Evolutionary conservation across 768 basidiomycete genomes (phyloP).

Genomic region (Tricholoma matsutake): DNA sequence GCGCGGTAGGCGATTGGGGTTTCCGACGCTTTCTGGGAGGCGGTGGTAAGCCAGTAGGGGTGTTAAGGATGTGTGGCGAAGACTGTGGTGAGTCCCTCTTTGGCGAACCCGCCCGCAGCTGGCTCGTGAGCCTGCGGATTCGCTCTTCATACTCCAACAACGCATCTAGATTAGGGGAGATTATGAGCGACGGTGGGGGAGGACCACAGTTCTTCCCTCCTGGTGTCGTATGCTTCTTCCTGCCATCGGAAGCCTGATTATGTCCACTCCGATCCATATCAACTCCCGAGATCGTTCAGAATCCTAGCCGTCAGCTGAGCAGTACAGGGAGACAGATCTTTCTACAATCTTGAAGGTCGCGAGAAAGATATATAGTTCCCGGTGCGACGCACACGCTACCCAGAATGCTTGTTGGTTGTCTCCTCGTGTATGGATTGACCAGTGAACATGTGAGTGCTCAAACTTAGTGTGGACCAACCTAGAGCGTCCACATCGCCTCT

Average conservation of each 20-base stretch:
- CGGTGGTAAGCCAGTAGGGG: constrained; percentile 59
- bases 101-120: constrained; percentile 5
- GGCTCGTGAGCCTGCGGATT: constrained; percentile 25
- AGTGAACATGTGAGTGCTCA: not conserved
- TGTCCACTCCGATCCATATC: not conserved
- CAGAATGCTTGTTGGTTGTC: not conserved
- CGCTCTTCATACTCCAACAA: constrained; percentile 56
- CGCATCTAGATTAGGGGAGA: constrained; percentile 60
- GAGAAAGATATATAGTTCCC: not conserved
- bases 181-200: constrained; percentile 37
- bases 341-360: not conserved
- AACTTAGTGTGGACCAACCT: not conserved
- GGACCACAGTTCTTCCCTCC: not conserved
- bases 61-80: constrained; percentile 1
- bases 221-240: not conserved
- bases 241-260: not conserved
- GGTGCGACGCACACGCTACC: not conserved
- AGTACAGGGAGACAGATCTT: not conserved
- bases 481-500: not conserved
- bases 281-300: not conserved
- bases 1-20: constrained; percentile 17
- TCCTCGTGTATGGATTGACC: not conserved
- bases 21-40: constrained; percentile 22
- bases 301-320: not conserved
- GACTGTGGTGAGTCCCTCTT: not conserved